Conservation (phyloP, 2,329 filamentous ascomycete genomes). For the Fusarium tupiense region DNA sequence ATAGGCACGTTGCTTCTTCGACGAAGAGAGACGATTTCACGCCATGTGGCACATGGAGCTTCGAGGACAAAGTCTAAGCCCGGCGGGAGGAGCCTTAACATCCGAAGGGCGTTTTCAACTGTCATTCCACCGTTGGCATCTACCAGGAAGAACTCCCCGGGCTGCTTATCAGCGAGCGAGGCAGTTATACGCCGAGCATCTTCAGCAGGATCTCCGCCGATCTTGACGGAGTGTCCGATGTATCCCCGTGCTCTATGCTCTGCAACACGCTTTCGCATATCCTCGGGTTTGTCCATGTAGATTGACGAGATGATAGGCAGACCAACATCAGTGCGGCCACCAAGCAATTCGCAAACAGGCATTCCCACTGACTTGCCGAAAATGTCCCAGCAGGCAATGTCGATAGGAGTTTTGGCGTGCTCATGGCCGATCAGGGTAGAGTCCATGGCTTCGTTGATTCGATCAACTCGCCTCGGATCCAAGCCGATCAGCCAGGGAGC, state of each 20-base stretch:
- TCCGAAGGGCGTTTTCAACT: conserved; percentile 26
- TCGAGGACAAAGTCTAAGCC: conserved; percentile 35
- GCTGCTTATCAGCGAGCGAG: conserved; percentile 23
- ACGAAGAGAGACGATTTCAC: conserved; percentile 25
- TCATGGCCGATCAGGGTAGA: conserved; percentile 18
- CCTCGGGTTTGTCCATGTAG: conserved; percentile 21
- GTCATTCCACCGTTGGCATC: conserved; percentile 31
- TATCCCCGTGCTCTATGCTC: conserved; percentile 24
- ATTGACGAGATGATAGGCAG: conserved; percentile 36
- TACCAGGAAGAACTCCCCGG: conserved; percentile 32
- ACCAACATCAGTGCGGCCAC: conserved; percentile 18
- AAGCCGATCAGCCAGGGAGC: conserved; percentile 24
- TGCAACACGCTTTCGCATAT: conserved; percentile 23
- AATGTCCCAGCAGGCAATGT: conserved; percentile 35
- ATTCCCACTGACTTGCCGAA: conserved; percentile 30
- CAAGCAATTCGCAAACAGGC: conserved; percentile 34
- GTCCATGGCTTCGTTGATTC: conserved; percentile 36
- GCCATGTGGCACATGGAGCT: conserved; percentile 28
- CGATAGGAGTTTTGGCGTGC: conserved; percentile 30
- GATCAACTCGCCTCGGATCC: conserved; percentile 25
- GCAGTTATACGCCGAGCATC: conserved; percentile 27
- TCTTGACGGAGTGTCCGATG: conserved; percentile 28
- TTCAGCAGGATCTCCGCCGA: conserved; percentile 16
- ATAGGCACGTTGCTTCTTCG: conserved; percentile 23
- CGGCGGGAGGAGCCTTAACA: conserved; percentile 28